phyloP scores from a whole-genome alignment of 2,329 filamentous ascomycete species.

The Fusarium nisikadoi region DNA sequence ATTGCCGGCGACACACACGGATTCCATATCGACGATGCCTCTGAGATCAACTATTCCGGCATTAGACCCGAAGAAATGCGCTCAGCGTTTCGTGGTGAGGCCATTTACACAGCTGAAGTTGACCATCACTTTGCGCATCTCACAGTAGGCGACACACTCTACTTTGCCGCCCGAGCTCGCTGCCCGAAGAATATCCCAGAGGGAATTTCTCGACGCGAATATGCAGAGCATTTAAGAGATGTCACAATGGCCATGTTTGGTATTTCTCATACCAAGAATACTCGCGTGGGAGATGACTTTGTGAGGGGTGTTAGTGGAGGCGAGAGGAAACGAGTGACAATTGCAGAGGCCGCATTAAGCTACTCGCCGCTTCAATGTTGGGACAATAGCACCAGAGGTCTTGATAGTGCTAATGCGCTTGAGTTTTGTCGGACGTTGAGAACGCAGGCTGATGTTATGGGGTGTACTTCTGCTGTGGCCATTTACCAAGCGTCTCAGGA shows the following conservation, averaged over 20 bases:
- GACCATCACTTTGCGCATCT: slow-evolving; percentile 82
- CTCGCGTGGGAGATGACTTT: slow-evolving; percentile 76
- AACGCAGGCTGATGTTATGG: slow-evolving; percentile 68
- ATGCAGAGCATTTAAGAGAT: slow-evolving; percentile 70
- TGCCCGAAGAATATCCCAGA: slow-evolving; percentile 69
- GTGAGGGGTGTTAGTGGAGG: slow-evolving; percentile 66
- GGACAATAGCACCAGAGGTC: slow-evolving; percentile 74
- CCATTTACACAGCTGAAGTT: slow-evolving; percentile 84
- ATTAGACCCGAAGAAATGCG: slow-evolving; percentile 77
- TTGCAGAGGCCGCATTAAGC: slow-evolving; percentile 49
- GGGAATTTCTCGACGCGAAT: slow-evolving; percentile 62
- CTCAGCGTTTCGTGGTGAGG: slow-evolving; percentile 78
- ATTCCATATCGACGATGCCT: slow-evolving; percentile 72
- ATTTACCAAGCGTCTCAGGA: slow-evolving; percentile 70
- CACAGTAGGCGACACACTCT: slow-evolving; percentile 78
- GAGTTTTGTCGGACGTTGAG: slow-evolving; percentile 72
- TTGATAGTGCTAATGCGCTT: slow-evolving; percentile 73
- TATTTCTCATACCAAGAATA: slow-evolving; percentile 75
- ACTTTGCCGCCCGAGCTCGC: slow-evolving; percentile 76
- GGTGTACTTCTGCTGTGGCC: slow-evolving; percentile 68
- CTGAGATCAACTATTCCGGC: slow-evolving; percentile 79
- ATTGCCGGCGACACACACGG: slow-evolving; percentile 83
- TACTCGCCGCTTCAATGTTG: slow-evolving; percentile 70
- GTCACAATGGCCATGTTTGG: slow-evolving; percentile 78
- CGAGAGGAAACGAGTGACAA: slow-evolving; percentile 58